Base-by-base conservation (phyloP, 257 asterid genomes). In the Osmanthus fragrans region DNA sequence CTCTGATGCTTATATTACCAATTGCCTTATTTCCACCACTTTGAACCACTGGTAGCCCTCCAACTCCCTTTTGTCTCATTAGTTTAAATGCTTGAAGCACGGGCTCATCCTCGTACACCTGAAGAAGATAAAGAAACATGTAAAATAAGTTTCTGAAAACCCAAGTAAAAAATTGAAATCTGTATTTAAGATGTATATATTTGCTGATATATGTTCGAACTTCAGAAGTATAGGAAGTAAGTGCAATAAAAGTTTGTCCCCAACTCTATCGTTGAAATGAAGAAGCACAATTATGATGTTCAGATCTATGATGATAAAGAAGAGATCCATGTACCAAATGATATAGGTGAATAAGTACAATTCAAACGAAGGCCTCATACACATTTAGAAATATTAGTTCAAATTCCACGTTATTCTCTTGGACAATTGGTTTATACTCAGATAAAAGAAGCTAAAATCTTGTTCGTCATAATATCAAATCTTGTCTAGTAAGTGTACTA, bases 1-100 rank as follows among this genome's bases (percentile, higher is more conserved):
- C 99, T 81, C 98, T 86, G 81, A 96, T 96, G 85, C 98, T 96
- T 86, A 93, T 93, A 79, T 93, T 93, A 74, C 99, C 99, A 40
- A 96, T 83, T 18, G 98, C 94, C 77, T 89, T 92, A 27, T 30
- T 87, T 64, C 97, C 97, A 74, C 84, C 91, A 66, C 88, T 87
- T 60, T 85, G 91, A 49, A 96, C 94, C 70, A 96, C 97, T 0
- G 99, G 99, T 15, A 96, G 79, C 18, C 95, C 99, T 74, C 99
- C 99, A 19, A 93, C 94, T 49, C 97, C 98, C 30, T 93, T 87
- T 76, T 87, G 95, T 77, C 97, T 86, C 99, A 93, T 93, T 42
- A 93, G 74, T 75, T 93, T 96, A 78, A 96, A 96, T 23, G 99
- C 98, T 83, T 93, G 97, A 84, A 96, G 88, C 71, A 96, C 99